Evolutionary conservation across 495 filamentous ascomycete species (phyloP).

Genomic region (Penicillium paradoxum): DNA sequence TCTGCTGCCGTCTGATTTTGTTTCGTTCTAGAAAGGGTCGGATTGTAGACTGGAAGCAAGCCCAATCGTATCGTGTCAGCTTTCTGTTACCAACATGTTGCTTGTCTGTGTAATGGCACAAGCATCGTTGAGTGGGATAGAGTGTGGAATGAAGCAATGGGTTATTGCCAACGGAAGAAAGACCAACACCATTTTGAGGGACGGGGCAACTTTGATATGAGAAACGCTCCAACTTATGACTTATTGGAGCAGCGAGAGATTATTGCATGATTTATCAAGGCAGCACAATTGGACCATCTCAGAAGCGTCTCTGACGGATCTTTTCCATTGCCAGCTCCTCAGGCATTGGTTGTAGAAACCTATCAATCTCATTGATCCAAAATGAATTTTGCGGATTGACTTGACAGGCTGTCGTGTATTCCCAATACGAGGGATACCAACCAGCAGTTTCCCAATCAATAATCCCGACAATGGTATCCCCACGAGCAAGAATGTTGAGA

Average conservation of each 20-base stretch:
- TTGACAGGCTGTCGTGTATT: slow-evolving; percentile 47
- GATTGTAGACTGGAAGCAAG: too few species aligned
- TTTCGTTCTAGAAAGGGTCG: too few species aligned
- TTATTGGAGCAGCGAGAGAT: slow-evolving; percentile 31
- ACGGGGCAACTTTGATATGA: slow-evolving; percentile 21
- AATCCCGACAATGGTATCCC: slow-evolving; percentile 41
- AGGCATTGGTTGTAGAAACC: slow-evolving; percentile 41
- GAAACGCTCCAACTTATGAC: slow-evolving; percentile 28
- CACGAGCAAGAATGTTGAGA: slow-evolving; percentile 37
- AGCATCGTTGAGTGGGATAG: slow-evolving; percentile 28
- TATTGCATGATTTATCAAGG: slow-evolving; percentile 8
- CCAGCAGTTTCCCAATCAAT: slow-evolving; percentile 51
- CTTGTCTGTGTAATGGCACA: too few species aligned
- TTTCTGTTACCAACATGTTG: too few species aligned
- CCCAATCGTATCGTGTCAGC: too few species aligned
- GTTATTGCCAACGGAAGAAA: slow-evolving; percentile 33
- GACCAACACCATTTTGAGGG: slow-evolving; percentile 34
- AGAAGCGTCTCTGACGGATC: not conserved
- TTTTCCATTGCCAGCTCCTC: slow-evolving; percentile 33
- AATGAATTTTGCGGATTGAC: slow-evolving; percentile 40
- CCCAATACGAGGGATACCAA: slow-evolving; percentile 50
- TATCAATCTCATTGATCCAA: slow-evolving; percentile 45
- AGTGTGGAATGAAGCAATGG: slow-evolving; percentile 27
- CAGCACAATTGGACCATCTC: not conserved
- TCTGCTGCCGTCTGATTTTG: too few species aligned